These are phyloP conservation scores for Penicillium coffeae DNA, from an alignment of 495 filamentous ascomycete species.

Conservation along the genomic window DNA sequence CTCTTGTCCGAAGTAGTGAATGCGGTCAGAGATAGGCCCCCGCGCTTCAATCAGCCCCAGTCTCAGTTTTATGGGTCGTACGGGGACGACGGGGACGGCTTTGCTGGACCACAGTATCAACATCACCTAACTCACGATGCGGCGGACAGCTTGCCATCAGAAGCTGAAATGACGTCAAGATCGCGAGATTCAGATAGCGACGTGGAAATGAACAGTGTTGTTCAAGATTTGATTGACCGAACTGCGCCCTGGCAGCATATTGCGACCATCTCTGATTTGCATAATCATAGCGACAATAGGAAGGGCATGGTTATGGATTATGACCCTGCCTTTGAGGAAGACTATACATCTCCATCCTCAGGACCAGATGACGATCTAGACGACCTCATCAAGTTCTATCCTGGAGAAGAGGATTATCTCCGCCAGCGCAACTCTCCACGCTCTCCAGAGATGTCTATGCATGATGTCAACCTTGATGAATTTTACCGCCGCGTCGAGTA, in stretches of 20 bases:
- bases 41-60: conserved; percentile 1
- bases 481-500: conserved; percentile 29
- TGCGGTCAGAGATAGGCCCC: conserved; percentile 18
- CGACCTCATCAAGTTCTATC: conserved; percentile 37
- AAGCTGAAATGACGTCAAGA: conserved; percentile 11
- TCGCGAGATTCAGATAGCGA: conserved; percentile 8
- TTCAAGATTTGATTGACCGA: conserved; percentile 20
- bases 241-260: conserved; percentile 13
- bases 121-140: neutral
- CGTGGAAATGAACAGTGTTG: conserved; percentile 15
- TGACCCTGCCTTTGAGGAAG: conserved; percentile 17
- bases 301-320: conserved; percentile 30
- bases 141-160: conserved; percentile 16
- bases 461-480: conserved; percentile 33
- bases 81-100: neutral
- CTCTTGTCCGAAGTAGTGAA: conserved; percentile 29
- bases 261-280: conserved; percentile 22
- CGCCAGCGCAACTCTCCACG: conserved; percentile 6
- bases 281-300: conserved; percentile 12
- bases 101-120: neutral
- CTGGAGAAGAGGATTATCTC: conserved; percentile 26
- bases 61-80: conserved; percentile 2
- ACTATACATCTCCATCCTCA: conserved; percentile 10
- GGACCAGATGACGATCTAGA: conserved; percentile 27
- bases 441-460: conserved; percentile 9